Conservation (phyloP, 2,329 filamentous ascomycete species). For the Penicillium sumatraense region DNA sequence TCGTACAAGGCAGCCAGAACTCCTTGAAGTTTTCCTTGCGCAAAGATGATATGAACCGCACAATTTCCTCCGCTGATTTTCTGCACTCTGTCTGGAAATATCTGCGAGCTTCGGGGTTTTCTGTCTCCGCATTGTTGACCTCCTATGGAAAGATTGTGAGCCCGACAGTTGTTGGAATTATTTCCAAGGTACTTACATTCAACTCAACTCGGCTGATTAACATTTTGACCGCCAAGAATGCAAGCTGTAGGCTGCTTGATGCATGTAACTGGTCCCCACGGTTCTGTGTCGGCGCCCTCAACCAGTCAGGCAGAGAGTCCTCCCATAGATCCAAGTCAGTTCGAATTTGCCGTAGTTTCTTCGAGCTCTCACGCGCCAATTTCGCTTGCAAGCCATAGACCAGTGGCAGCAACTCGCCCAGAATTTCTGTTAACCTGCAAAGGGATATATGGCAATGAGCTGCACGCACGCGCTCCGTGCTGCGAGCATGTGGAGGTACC, state of each 20-base stretch:
- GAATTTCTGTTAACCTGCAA: constrained; percentile 54
- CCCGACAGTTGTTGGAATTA: background rate
- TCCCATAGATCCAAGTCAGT: constrained; percentile 53
- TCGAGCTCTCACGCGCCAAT: constrained; percentile 48
- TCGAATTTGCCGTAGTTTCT: constrained; percentile 50
- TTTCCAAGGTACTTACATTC: constrained; percentile 40
- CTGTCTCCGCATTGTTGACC: constrained; percentile 46
- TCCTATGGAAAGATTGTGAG: constrained; percentile 37
- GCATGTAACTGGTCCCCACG: constrained; percentile 43
- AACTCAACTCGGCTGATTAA: constrained; percentile 52
- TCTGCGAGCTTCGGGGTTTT: constrained; percentile 54
- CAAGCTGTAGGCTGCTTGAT: constrained; percentile 50
- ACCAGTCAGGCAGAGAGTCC: constrained; percentile 50
- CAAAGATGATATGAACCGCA: constrained; percentile 55
- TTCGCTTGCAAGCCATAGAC: constrained; percentile 52
- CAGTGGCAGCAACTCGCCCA: constrained; percentile 51
- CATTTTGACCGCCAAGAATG: constrained; percentile 52
- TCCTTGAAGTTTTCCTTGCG: constrained; percentile 54
- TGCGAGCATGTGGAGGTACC: constrained; percentile 39
- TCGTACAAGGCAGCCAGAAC: constrained; percentile 57
- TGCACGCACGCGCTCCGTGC: constrained; percentile 49
- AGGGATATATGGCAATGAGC: constrained; percentile 59
- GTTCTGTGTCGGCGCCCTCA: constrained; percentile 39
- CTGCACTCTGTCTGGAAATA: constrained; percentile 54
- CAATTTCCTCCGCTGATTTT: constrained; percentile 51